Percentiles rank a stretch among this genome's conserved stretches.
Evolutionary conservation across 352 stramenopile species (phyloP).

Genomic region (Saprolegnia parasitica): DNA sequence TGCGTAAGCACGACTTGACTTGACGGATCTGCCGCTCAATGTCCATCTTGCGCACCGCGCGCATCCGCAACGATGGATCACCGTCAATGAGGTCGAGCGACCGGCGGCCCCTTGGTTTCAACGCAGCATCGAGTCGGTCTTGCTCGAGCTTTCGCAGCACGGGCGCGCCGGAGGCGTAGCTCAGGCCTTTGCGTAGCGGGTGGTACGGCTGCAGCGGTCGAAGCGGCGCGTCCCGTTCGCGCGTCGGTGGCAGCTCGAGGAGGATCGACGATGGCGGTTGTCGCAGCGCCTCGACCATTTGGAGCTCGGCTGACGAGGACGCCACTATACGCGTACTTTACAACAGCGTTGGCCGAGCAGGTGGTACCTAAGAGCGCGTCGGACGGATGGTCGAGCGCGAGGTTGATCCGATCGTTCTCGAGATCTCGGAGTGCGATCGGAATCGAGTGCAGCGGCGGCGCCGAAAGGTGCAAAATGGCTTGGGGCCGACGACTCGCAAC

Average conservation of each 20-base stretch:
- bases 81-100: slow-evolving; percentile 14
- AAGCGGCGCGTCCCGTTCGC: background rate
- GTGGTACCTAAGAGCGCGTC: background rate
- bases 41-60: slow-evolving; percentile 21
- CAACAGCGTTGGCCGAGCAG: background rate
- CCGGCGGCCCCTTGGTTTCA: slow-evolving; percentile 1
- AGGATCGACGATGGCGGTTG: background rate
- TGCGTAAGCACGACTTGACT: background rate
- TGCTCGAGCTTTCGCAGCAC: slow-evolving; percentile 7
- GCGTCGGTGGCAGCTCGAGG: background rate
- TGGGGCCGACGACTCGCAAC: background rate
- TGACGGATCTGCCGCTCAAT: slow-evolving; percentile 20
- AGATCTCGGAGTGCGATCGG: background rate
- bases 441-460: background rate
- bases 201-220: slow-evolving; percentile 1
- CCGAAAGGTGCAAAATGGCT: background rate
- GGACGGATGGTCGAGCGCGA: background rate
- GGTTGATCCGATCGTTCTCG: background rate
- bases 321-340: background rate
- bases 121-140: background rate
- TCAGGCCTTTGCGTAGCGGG: slow-evolving; percentile 23
- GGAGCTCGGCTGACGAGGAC: background rate
- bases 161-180: background rate
- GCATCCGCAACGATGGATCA: background rate
- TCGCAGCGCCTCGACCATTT: slow-evolving; percentile 2